Evolutionary conservation across 768 basidiomycete genomes (phyloP), one percentile per base, ranked within the genome.

Genomic region (Russula vinacea): DNA sequence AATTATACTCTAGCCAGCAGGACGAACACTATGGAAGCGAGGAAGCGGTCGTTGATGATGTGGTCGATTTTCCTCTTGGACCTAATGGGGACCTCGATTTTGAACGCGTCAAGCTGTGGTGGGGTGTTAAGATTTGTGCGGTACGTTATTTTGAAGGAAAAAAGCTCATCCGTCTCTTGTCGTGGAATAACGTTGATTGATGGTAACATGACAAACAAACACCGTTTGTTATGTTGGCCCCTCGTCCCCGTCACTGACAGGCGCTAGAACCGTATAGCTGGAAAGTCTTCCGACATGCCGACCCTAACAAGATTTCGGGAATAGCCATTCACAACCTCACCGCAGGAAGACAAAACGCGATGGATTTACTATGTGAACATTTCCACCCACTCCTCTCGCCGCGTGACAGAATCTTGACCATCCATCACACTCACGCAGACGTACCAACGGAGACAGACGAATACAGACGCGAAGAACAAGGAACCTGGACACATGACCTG

Each of bases 1-100:
- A 56, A 45, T 19, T 69, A 3, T 61, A 50, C 47, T 63, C 66
- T 7, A 50, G 65, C 52, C 14, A 35, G 17, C 52, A 67, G 37
- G 49, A 44, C 8, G 39, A 58, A 16, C 9, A 45, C 33, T 29
- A 22, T 7, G 22, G 44, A 33, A 6, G 29, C 24, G 10, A 8
- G 24, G 26, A 33, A 8, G 52, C 57, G 22, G 24, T 56, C 22
- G n/a, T 57, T 39, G 65, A 67, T 22, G 68, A 69, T 50, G 58
- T 64, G 39, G 26, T 63, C 35, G 68, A 69, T 22, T 64, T 69
- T 9, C 68, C 66, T 10, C 51, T 69, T n/a, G 45, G 39, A 13
- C 42, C 53, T 4, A 59, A 60, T n/a, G 68, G 68, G 17, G 62
- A 61, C 40, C 58, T 69, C 39, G 47, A 68, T 29, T 50, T 69